Conservation (phyloP, 805 yeast genomes). For the Suhomyces kilbournensis region DNA sequence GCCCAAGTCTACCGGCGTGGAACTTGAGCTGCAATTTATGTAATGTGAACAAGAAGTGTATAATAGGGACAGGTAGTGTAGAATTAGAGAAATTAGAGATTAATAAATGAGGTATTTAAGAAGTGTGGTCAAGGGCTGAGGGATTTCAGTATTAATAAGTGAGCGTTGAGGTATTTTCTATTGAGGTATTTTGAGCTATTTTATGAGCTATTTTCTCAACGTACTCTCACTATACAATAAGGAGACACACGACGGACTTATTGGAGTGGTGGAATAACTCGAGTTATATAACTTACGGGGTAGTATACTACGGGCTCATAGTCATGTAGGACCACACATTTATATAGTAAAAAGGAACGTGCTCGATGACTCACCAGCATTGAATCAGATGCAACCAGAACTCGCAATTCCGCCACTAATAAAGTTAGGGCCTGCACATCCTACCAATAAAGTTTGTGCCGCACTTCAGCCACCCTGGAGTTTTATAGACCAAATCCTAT, state of each 20-base stretch:
- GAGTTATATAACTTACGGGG: no score
- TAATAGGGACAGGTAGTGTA: neutral
- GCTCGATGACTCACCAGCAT: neutral
- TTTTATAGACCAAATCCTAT: neutral
- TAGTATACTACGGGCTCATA: no score
- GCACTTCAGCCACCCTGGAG: neutral
- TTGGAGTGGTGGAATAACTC: no score
- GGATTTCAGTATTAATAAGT: no score
- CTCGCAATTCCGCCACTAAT: neutral
- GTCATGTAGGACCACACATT: no score
- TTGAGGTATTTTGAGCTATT: no score
- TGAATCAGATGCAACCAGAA: neutral
- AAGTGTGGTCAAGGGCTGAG: no score
- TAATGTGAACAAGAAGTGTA: neutral
- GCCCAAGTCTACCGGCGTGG: constrained; percentile 11
- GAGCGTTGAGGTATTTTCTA: no score
- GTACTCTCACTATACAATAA: no score
- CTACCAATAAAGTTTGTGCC: neutral
- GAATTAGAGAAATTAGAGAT: neutral
- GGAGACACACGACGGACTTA: no score
- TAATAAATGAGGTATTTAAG: neutral
- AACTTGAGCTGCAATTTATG: neutral
- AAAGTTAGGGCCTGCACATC: neutral
- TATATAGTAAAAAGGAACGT: neutral
- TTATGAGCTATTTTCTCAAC: no score